Evolutionary conservation across 164 flowering plant species (phyloP), one percentile per base, ranked within the genome.

Genomic region (Aristolochia californica): DNA sequence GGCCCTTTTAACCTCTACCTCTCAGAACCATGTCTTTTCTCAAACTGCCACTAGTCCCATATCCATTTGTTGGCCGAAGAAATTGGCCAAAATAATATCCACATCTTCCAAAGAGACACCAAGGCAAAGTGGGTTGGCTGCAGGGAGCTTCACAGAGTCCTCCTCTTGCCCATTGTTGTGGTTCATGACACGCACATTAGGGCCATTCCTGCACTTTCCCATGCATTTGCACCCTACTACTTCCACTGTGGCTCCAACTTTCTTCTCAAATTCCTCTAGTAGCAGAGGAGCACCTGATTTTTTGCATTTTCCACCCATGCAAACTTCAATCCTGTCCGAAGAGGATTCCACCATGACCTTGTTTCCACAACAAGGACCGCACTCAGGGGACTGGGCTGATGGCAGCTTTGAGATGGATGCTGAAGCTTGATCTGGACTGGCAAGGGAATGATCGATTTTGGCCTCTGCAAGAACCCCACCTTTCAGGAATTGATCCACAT

Each of bases 291-390:
- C 80, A 30, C 97, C 97, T 13, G 81, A 81, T 57, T 78, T 87
- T 75, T 76, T 82, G 79, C 93, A 90, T 71, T 87, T 87, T 0
- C 82, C 79, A 0, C 97, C 97, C 97, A 87, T 90, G 53, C 97
- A 87, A 16, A 90, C 91, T 64, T 87, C 88, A 17, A 90, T 71
- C 69, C 68, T 87, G 65, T n/a, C n/a, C n/a, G n/a, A n/a, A n/a
- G n/a, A n/a, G n/a, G n/a, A n/a, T n/a, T n/a, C n/a, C n/a, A n/a
- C n/a, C n/a, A n/a, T n/a, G n/a, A n/a, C n/a, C n/a, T n/a, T n/a
- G n/a, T 17, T 1, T 43, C 47, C 5, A 44, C 52, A 4, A 13
- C 56, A 45, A 18, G n/a, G 26, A 18, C 53, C 5, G 24, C 43
- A 13, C 28, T 43, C 18, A 14, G 13, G n/a, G n/a, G n/a, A 24